phyloP scores from a whole-genome alignment of 2,329 filamentous ascomycete species.

The Trichoderma koningii region DNA sequence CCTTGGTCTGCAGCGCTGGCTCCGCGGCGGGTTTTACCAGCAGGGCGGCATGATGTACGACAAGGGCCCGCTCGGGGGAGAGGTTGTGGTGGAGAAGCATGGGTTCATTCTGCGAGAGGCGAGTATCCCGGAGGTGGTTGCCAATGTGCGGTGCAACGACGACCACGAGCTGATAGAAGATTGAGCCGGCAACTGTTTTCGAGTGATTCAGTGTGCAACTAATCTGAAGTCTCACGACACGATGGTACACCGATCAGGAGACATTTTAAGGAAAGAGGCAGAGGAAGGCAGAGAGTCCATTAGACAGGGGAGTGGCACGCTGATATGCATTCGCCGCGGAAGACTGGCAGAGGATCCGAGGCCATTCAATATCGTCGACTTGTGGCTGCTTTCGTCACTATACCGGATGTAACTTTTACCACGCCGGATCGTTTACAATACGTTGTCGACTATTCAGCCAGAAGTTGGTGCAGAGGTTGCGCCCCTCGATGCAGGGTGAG shows the following conservation, averaged over 20 bases:
- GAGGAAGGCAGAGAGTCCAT: background rate
- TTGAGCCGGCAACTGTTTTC: background rate
- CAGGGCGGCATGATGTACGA: slow-evolving; percentile 27
- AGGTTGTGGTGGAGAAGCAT: slow-evolving; percentile 33
- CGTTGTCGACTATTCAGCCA: background rate
- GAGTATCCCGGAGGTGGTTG: slow-evolving; percentile 31
- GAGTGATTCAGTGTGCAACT: background rate
- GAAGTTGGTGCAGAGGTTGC: background rate
- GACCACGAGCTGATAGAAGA: slow-evolving; percentile 23
- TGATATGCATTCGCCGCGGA: background rate
- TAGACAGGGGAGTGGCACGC: background rate
- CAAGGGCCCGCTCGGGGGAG: slow-evolving; percentile 30
- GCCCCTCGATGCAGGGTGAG: no score
- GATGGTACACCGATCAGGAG: background rate
- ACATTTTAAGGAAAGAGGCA: background rate
- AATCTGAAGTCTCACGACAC: background rate
- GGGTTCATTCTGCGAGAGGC: slow-evolving; percentile 36
- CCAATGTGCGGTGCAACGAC: slow-evolving; percentile 28
- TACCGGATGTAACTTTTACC: background rate
- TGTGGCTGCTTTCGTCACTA: no score
- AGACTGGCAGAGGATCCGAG: background rate
- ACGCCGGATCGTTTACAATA: background rate
- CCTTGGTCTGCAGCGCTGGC: slow-evolving; percentile 48
- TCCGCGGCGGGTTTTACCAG: slow-evolving; percentile 36
- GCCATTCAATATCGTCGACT: background rate